Conservation (phyloP, 2,329 filamentous ascomycete species). For the Canariomyces notabilis region DNA sequence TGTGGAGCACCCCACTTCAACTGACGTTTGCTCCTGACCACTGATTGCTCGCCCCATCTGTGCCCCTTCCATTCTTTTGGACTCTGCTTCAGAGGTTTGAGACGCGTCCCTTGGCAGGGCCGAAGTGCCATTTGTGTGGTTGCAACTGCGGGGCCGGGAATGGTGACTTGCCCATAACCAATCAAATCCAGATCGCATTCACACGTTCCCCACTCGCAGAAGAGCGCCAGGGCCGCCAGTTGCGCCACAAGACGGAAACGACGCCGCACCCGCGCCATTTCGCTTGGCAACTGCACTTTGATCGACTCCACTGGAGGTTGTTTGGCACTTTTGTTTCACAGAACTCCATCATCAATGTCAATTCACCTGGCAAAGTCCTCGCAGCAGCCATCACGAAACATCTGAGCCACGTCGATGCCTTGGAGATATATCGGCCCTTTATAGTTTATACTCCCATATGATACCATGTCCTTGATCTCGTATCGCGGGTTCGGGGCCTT, state of each 20-base stretch:
- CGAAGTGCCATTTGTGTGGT: conserved; percentile 10
- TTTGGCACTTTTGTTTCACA: background rate
- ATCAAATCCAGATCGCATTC: background rate
- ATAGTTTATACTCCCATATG: too few relatives aligned
- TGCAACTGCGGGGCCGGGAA: too few relatives aligned
- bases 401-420: too few relatives aligned
- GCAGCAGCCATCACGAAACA: too few relatives aligned
- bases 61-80: conserved; percentile 8
- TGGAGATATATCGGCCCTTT: too few relatives aligned
- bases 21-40: conserved; percentile 2
- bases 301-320: background rate
- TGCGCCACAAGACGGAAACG: too few relatives aligned
- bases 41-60: conserved; percentile 1
- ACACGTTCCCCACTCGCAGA: conserved; percentile 4
- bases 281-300: conserved; percentile 5
- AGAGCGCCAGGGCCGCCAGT: too few relatives aligned
- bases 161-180: background rate
- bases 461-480: too few relatives aligned
- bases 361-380: background rate
- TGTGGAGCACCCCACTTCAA: conserved; percentile 2
- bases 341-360: background rate
- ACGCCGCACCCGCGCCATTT: conserved; percentile 4
- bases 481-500: too few relatives aligned
- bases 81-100: conserved; percentile 16
- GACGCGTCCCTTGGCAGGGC: conserved; percentile 17